Percentiles rank a stretch among this genome's conserved stretches.
Conservation (phyloP, 805 yeast species). For the Ogataea chonburiensis region DNA sequence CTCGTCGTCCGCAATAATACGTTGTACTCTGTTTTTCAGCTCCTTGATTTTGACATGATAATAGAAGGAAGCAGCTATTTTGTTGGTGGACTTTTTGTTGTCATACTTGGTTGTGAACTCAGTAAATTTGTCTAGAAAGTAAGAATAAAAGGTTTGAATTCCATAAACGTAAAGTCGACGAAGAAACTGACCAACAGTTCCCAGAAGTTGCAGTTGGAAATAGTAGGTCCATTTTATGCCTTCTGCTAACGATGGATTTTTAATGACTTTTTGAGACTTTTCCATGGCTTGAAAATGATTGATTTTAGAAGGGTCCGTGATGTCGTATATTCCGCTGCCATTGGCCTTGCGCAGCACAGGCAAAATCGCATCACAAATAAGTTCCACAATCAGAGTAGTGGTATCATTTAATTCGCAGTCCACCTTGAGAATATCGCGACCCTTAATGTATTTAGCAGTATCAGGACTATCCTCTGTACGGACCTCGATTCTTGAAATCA, state of each 20-base stretch:
- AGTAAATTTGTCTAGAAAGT: slow-evolving; percentile 56
- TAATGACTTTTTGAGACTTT: slow-evolving; percentile 56
- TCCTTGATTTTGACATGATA: slow-evolving; percentile 46
- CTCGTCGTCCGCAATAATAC: slow-evolving; percentile 35
- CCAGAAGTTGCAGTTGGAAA: slow-evolving; percentile 59
- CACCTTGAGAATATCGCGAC: slow-evolving; percentile 58
- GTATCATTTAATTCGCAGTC: slow-evolving; percentile 54
- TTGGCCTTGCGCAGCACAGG: slow-evolving; percentile 68
- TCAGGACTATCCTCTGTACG: slow-evolving; percentile 85
- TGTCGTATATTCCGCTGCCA: slow-evolving; percentile 58
- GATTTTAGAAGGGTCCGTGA: slow-evolving; percentile 63
- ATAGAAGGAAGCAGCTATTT: slow-evolving; percentile 61
- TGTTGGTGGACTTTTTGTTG: slow-evolving; percentile 58
- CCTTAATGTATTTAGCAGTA: slow-evolving; percentile 73
- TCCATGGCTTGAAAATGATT: slow-evolving; percentile 73
- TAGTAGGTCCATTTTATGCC: slow-evolving; percentile 74
- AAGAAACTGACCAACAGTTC: slow-evolving; percentile 69
- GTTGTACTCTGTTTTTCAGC: slow-evolving; percentile 46
- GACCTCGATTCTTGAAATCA: slow-evolving; percentile 75
- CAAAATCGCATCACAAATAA: slow-evolving; percentile 59
- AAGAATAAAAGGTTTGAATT: slow-evolving; percentile 67
- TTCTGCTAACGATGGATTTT: slow-evolving; percentile 56
- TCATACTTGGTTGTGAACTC: slow-evolving; percentile 60
- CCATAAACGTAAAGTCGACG: slow-evolving; percentile 80
- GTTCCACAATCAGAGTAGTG: slow-evolving; percentile 53